Evolutionary conservation across 164 flowering plant species (phyloP), one percentile per base, ranked within the genome.

Genomic region (Kingdonia uniflora): DNA sequence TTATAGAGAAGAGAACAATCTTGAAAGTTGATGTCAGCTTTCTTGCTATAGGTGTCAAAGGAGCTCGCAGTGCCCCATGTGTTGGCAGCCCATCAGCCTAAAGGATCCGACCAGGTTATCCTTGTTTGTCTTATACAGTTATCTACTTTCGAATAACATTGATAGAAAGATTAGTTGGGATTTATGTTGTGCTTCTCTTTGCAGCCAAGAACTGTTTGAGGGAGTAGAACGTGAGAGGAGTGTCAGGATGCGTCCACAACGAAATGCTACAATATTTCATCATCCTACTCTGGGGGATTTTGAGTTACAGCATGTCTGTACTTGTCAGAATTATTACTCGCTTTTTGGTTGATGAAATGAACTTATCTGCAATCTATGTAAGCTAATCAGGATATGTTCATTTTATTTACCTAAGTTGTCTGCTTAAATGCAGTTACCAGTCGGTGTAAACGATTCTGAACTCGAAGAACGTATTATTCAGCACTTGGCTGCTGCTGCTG

Each of bases 401-500:
- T 24, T 49, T 49, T 22, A 22, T 24, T 40, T 41, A 11, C 25
- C 41, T 40, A 29, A 29, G 20, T 19, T 51, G 24, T 39, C 23
- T 40, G 16, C 15, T 49, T 26, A 14, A 38, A 61, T 69, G 73
- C 79, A 85, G 95, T 68, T 85, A 46, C 87, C 83, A n/a, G 78
- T 72, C 11, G 87, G 83, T 52, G 69, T 73, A 49, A 75, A 67
- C 74, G 81, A 80, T 70, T 59, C 81, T 59, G 97, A 86, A 42
- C 84, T 90, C 58, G 95, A 90, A 65, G 91, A 84, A 62, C 90
- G 81, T 14, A 86, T 90, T 43, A 76, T 90, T 49, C 97, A 84
- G 75, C 95, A 86, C 71, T 70, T 90, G 68, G 95, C 95, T 57
- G 95, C 97, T 58, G 95, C 97, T 51, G 94, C 95, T 62, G 97